Percentiles rank a stretch among this genome's conserved stretches.
These are phyloP conservation scores for Fusarium robinianum DNA, from an alignment of 2,329 filamentous ascomycete species.

Conservation along the genomic window DNA sequence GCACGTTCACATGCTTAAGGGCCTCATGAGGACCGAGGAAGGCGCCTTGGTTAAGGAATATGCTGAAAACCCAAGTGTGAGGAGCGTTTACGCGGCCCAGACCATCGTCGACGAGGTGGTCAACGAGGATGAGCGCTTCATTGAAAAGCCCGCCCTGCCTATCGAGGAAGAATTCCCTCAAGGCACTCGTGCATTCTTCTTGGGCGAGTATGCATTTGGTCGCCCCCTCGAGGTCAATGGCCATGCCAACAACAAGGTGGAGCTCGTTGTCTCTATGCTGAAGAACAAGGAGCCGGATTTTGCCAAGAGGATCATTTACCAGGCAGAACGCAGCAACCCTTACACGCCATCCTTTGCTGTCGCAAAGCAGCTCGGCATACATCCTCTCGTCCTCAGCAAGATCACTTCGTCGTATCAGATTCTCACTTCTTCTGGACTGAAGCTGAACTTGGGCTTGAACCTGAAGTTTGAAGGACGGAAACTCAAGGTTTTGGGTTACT, in stretches of 20 bases:
- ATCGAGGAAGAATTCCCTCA: conserved; percentile 90
- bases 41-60: conserved; percentile 94
- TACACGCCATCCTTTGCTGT: conserved; percentile 91
- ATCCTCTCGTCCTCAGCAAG: conserved; percentile 89
- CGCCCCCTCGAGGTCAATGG: conserved; percentile 81
- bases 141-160: conserved; percentile 84
- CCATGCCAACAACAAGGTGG: conserved; percentile 74
- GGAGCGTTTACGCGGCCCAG: conserved; percentile 90
- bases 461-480: conserved; percentile 97
- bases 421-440: conserved; percentile 73
- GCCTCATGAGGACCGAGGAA: conserved; percentile 85
- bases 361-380: conserved; percentile 77
- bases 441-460: conserved; percentile 90
- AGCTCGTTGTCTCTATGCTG: conserved; percentile 75
- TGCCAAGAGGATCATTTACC: conserved; percentile 70
- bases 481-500: conserved; percentile 94
- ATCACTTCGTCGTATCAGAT: conserved; percentile 94
- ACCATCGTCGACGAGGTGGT: conserved; percentile 86
- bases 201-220: conserved; percentile 92
- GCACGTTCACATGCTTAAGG: conserved; percentile 92
- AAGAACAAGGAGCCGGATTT: conserved; percentile 81
- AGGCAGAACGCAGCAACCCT: conserved; percentile 70
- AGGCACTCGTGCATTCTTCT: conserved; percentile 84
- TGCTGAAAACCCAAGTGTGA: conserved; percentile 79
- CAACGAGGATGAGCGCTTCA: conserved; percentile 90